Conservation (phyloP, 371 early-diverging fungal genomes). For the Syncephalis plumigaleata region DNA sequence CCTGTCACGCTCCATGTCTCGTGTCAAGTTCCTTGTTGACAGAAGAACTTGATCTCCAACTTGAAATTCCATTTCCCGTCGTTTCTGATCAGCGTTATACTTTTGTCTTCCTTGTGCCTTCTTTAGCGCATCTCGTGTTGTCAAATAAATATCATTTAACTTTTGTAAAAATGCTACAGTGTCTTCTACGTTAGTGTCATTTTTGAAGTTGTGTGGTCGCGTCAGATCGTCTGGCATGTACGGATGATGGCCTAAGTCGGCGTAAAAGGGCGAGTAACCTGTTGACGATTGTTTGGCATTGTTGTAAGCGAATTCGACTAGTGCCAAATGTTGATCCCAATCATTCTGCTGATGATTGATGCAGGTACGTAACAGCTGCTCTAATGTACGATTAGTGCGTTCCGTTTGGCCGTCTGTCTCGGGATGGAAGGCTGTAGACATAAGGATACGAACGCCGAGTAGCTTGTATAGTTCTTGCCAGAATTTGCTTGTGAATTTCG, state of each 20-base stretch:
- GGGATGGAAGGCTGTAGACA: constrained; percentile 15
- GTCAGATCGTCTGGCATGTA: not conserved
- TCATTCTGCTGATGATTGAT: constrained; percentile 19
- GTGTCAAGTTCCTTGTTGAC: not conserved
- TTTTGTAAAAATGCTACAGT: not conserved
- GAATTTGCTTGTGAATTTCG: no score
- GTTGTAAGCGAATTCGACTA: constrained; percentile 31
- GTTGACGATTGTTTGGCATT: constrained; percentile 15
- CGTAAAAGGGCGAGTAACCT: constrained; percentile 11
- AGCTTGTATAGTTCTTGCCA: no score
- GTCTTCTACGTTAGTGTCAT: not conserved
- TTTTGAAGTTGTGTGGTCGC: not conserved
- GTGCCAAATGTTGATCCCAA: constrained; percentile 21
- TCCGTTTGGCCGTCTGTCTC: constrained; percentile 36
- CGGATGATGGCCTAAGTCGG: constrained; percentile 6
- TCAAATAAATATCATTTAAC: not conserved
- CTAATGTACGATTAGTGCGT: constrained; percentile 20
- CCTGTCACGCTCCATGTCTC: not conserved
- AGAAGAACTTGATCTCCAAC: not conserved
- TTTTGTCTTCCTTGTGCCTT: constrained; percentile 1
- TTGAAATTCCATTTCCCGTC: not conserved
- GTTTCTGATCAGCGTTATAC: not conserved
- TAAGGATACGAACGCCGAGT: not conserved
- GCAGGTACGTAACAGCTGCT: constrained; percentile 18
- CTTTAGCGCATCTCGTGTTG: not conserved